Conservation (phyloP, 2,329 filamentous ascomycete species). For the Pseudocercospora pini-densiflorae region DNA sequence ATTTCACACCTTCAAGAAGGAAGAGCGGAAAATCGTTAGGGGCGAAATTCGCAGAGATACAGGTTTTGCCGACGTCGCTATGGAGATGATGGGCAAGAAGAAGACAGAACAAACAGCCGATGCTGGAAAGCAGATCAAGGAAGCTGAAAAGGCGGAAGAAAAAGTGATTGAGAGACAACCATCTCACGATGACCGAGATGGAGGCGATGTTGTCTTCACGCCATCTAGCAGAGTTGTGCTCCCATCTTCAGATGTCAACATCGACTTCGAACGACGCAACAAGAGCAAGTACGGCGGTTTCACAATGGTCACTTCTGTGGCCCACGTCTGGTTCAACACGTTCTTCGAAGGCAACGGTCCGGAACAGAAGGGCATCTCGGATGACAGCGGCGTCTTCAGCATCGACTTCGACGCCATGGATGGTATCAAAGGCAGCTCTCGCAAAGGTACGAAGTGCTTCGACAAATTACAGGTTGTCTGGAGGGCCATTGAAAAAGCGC, state of each 20-base stretch:
- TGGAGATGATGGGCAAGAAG: conserved; percentile 48
- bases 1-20: conserved; percentile 77
- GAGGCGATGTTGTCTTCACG: conserved; percentile 78
- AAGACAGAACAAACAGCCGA: conserved; percentile 28
- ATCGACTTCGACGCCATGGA: conserved; percentile 83
- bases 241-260: conserved; percentile 83
- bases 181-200: conserved; percentile 51
- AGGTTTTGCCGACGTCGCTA: conserved; percentile 51
- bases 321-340: conserved; percentile 95
- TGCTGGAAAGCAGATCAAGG: conserved; percentile 24
- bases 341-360: conserved; percentile 86
- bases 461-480: conserved; percentile 87
- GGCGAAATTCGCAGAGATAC: conserved; percentile 53
- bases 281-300: conserved; percentile 74
- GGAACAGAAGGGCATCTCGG: conserved; percentile 67
- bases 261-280: conserved; percentile 85
- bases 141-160: conserved; percentile 28
- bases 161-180: conserved; percentile 18
- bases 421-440: conserved; percentile 86
- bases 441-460: conserved; percentile 80
- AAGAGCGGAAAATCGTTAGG: conserved; percentile 71
- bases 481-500: conserved; percentile 54
- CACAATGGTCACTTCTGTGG: conserved; percentile 89
- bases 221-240: conserved; percentile 71
- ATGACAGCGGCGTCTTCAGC: conserved; percentile 72